A percentile compares a stretch with the other conserved stretches of the same genome.
Conservation (phyloP, 1,284 basidiomycete species). For the Puccinia coronata region DNA sequence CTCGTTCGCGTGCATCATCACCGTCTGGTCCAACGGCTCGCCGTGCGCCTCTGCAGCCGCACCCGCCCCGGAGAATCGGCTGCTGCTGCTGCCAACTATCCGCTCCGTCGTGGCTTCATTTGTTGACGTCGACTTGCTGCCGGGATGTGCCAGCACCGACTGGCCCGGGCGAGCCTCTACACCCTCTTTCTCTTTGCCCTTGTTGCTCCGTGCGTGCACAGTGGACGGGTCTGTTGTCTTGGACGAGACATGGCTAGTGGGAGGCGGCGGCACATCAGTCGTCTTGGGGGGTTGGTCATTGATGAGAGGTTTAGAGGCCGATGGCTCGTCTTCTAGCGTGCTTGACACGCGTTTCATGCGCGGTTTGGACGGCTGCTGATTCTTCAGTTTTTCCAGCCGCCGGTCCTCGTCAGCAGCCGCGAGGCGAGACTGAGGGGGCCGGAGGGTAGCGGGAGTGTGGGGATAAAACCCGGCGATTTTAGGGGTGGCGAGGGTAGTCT, state of each 20-base stretch:
- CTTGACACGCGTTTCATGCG: background rate
- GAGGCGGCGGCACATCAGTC: background rate
- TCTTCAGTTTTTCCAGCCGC: background rate
- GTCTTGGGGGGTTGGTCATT: background rate
- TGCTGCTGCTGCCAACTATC: no score
- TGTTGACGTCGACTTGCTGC: no score
- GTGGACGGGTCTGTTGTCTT: background rate
- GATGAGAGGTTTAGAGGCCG: background rate
- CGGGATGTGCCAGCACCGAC: no score
- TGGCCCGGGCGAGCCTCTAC: no score
- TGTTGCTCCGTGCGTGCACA: no score
- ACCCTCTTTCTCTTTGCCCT: no score
- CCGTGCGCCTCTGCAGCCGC: background rate
- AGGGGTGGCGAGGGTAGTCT: slow-evolving; percentile 8
- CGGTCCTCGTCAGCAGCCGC: background rate
- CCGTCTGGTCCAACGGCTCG: background rate
- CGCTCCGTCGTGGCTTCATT: no score
- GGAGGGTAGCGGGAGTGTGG: background rate
- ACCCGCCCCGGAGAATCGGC: background rate
- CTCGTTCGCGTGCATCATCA: background rate
- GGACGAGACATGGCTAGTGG: background rate
- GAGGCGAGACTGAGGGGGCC: background rate
- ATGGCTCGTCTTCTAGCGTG: background rate
- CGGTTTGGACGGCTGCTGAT: background rate
- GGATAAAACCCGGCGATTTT: slow-evolving; percentile 6